These are phyloP conservation scores for Oryza rufipogon DNA, from an alignment of 176 grass and related monocot genomes.

Conservation along the genomic window DNA sequence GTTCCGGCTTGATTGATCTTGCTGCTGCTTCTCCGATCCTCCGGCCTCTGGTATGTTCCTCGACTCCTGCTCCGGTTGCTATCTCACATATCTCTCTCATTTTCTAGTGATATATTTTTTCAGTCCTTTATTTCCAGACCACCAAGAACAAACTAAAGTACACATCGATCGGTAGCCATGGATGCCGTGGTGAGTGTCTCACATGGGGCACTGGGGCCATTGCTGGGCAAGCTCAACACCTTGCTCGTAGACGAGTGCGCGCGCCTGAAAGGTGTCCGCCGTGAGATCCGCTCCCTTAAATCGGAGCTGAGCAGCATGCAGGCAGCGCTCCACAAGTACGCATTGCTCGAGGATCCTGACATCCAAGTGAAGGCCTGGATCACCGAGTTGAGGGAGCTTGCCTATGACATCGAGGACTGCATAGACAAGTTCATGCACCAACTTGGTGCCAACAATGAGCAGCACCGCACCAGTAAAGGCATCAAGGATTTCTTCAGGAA, in stretches of 20 bases:
- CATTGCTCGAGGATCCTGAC: background rate
- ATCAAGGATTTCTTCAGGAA: background rate
- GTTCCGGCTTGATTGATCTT: background rate
- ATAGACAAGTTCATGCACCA: background rate
- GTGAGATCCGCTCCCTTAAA: background rate
- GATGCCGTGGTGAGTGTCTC: background rate
- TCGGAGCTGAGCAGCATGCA: background rate
- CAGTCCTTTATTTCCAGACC: background rate
- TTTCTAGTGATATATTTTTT: background rate
- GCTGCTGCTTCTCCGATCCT: background rate
- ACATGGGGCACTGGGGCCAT: background rate
- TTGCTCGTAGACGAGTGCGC: background rate
- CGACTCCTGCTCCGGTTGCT: background rate
- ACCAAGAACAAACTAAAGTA: background rate
- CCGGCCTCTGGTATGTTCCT: background rate
- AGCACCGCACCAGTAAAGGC: background rate
- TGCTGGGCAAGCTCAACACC: background rate
- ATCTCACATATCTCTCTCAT: background rate
- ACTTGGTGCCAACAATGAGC: background rate
- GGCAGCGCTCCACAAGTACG: background rate
- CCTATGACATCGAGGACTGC: constrained; percentile 7
- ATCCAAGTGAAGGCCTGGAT: background rate
- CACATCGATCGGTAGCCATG: background rate
- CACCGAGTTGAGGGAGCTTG: background rate
- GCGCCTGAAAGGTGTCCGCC: background rate